Evolutionary conservation across 1,139 yeast species (phyloP).

Genomic region (Saccharomycopsis hybrid): DNA sequence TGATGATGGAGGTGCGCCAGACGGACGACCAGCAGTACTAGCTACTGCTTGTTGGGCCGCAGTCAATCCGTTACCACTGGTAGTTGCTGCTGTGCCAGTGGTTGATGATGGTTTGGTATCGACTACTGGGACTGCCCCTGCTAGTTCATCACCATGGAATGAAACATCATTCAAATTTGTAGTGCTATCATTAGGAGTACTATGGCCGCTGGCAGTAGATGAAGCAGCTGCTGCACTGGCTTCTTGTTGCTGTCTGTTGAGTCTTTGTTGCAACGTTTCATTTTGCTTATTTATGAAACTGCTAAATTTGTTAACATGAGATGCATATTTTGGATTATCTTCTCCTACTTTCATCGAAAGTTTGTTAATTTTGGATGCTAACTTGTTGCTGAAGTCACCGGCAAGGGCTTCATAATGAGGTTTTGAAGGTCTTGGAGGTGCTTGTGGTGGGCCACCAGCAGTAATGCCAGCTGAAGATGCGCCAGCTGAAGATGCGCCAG

Average conservation of each 20-base stretch:
- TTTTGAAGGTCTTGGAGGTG: neutral
- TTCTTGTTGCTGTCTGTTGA: neutral
- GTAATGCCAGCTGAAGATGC: neutral
- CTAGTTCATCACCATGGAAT: neutral
- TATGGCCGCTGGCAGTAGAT: neutral
- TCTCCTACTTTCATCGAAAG: slow-evolving; percentile 16
- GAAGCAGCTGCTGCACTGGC: neutral
- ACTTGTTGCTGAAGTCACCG: slow-evolving; percentile 10
- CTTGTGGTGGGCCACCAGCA: neutral
- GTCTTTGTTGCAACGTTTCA: slow-evolving; percentile 6
- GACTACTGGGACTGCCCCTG: neutral
- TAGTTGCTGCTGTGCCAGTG: neutral
- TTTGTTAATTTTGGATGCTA: slow-evolving; percentile 6
- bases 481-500: neutral
- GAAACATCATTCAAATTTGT: neutral
- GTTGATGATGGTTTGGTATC: neutral
- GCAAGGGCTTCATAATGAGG: slow-evolving; percentile 6
- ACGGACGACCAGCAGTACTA: neutral
- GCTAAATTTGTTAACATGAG: slow-evolving; percentile 10
- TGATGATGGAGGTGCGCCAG: neutral
- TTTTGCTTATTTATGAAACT: slow-evolving; percentile 13
- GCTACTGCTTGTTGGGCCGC: neutral
- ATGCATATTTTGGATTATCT: slow-evolving; percentile 11
- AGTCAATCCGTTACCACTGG: neutral
- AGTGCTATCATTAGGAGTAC: neutral